Base-by-base conservation (phyloP, 202 grass and related monocot species). In the Brachypodium distachyon region DNA sequence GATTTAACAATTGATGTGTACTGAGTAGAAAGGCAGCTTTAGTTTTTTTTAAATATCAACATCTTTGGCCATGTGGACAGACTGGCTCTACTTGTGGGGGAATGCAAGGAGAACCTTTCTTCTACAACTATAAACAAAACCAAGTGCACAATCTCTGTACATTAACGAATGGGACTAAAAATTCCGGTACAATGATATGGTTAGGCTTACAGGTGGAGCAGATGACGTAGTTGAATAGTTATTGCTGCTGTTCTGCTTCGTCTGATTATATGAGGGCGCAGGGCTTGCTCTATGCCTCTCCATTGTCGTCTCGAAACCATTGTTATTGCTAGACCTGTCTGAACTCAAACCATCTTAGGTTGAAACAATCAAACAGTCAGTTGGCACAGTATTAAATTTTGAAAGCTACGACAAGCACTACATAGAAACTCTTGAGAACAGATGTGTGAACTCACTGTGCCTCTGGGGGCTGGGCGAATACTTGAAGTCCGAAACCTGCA, bases 141-240 rank as follows among this genome's bases (percentile, higher is more conserved):
- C 1, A 50, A 37, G 73, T 37, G 42, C 22, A 54, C 2, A 31
- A 37, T 27, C 31, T 21, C 59, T 49, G 12, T 67, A 14, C 31
- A 74, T 41, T 49, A 28, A 68, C 4, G 23, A 50, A 68, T 43
- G 29, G 8, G 47, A 21, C 32, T 16, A 22, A 61, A 37, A 61
- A 37, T 3, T 11, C 46, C 26, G 17, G 12, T 7, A 81, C 25
- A 12, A 39, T 48, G 65, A 23, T 64, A 23, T 48, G 27, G 27
- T 80, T 17, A 70, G 59, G 36, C 74, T 77, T 92, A 96, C 92
- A 80, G 74, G 56, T 85, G 84, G 86, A 84, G 77, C 69, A 68
- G 91, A 75, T 46, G 77, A 87, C 32, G 84, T 56, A 70, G 67
- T 76, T 50, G 89, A 52, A 80, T 73, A 80, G 13, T 54, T 60